Conservation (phyloP, 768 basidiomycete genomes). For the Lactifluus rugatus region DNA sequence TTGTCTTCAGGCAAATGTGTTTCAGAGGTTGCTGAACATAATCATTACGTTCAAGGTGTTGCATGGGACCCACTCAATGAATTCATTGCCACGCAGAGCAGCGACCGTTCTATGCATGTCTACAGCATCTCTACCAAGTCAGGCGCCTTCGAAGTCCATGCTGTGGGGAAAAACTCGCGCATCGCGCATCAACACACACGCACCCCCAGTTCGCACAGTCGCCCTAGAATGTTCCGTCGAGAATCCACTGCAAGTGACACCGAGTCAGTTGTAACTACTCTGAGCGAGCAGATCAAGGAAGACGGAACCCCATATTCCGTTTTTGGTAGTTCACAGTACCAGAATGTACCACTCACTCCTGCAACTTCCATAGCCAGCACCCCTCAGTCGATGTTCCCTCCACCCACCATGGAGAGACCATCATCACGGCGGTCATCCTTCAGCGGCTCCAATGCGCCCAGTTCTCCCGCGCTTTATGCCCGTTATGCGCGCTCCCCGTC, state of each 20-base stretch:
- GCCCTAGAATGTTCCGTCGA: slow-evolving; percentile 53
- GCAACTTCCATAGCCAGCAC: slow-evolving; percentile 61
- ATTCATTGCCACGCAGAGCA: slow-evolving; percentile 95
- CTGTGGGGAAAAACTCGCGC: slow-evolving; percentile 79
- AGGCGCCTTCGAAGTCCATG: slow-evolving; percentile 81
- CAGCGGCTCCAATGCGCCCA: slow-evolving; percentile 73
- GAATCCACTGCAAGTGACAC: slow-evolving; percentile 71
- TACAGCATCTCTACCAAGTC: slow-evolving; percentile 74
- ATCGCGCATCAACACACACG: slow-evolving; percentile 63
- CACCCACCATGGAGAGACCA: slow-evolving; percentile 53
- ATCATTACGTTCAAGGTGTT: slow-evolving; percentile 96
- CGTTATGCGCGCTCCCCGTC: slow-evolving; percentile 78
- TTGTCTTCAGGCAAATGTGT: slow-evolving; percentile 63
- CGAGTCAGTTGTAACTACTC: slow-evolving; percentile 45
- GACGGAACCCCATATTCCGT: slow-evolving; percentile 33
- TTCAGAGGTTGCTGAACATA: slow-evolving; percentile 86
- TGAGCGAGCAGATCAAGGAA: slow-evolving; percentile 46
- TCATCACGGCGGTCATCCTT: slow-evolving; percentile 58
- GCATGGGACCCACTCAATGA: slow-evolving; percentile 98
- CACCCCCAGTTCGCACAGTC: slow-evolving; percentile 51
- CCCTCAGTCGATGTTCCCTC: slow-evolving; percentile 49
- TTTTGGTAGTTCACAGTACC: slow-evolving; percentile 26
- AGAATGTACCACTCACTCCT: slow-evolving; percentile 45
- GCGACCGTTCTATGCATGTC: slow-evolving; percentile 93
- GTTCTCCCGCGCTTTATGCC: slow-evolving; percentile 48